Evolutionary conservation across 164 flowering plant species (phyloP), one percentile per base, ranked within the genome.

Genomic region (Stephania japonica): DNA sequence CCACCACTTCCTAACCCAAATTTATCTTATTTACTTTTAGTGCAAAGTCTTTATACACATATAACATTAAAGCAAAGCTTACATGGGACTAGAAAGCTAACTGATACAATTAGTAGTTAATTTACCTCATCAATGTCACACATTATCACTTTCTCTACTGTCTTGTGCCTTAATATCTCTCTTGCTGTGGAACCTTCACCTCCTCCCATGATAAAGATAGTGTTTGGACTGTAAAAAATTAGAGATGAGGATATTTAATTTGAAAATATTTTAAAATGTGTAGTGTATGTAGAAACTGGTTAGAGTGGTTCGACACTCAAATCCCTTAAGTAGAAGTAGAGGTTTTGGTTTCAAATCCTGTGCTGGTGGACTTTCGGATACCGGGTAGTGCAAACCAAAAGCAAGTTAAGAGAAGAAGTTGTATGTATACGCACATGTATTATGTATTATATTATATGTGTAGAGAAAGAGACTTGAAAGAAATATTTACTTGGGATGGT

Each of bases 171-270:
- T 10, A 93, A 87, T 19, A 89, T 78, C 80, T 93, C 98, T 78
- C 97, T 91, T 56, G 97, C 97, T 56, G 98, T 87, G 32, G 98
- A 91, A 23, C 98, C 98, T 85, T 93, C 98, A 70, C 98, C 97
- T 32, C 98, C 98, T 27, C 98, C 98, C 98, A 93, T 93, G 9
- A 93, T 89, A 61, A 93, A 93, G 11, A 90, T 70, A 21, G 77
- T 83, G 80, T 76, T 87, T 49, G 98, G 92, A 71, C 98, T 93
- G 78, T 47, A 76, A 49, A 72, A 10, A 24, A 25, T 10, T 68
- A 32, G 18, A 11, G 32, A 59, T n/a, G 24, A 43, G 59, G 10
- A 21, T 42, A 7, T 70, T 16, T 56, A 18, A 23, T 2, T 32
- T 32, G 2, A 32, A 32, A 2, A 4, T 32, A 32, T 4, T 32